Conservation (phyloP, 108 stramenopile species). For the Skeletonema marinoi region DNA sequence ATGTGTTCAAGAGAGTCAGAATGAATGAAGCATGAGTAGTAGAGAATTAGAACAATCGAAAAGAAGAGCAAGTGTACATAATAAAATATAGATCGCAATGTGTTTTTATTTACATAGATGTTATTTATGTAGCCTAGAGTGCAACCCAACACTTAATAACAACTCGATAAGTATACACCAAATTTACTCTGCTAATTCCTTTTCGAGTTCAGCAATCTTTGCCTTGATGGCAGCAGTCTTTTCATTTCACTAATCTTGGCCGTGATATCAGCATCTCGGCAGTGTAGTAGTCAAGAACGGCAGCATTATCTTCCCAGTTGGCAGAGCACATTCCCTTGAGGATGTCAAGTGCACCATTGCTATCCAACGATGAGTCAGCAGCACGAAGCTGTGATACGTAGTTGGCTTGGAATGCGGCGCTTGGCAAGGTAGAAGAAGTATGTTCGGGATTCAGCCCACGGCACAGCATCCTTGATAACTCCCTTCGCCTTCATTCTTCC, state of each 20-base stretch:
- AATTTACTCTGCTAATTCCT: conserved; percentile 47
- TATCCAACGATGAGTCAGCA: conserved; percentile 56
- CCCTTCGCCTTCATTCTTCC: conserved; percentile 99
- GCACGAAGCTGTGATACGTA: conserved; percentile 63
- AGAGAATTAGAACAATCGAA: background rate
- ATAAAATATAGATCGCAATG: background rate
- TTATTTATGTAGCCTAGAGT: conserved; percentile 4
- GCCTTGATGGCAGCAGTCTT: conserved; percentile 64
- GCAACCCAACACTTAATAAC: background rate
- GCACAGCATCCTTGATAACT: conserved; percentile 89
- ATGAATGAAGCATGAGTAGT: background rate
- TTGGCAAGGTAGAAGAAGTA: conserved; percentile 96
- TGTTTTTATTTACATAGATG: conserved; percentile 1
- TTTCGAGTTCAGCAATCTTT: conserved; percentile 80
- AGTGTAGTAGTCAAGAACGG: conserved; percentile 71
- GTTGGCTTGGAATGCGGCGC: conserved; percentile 93
- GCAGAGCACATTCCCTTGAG: conserved; percentile 63
- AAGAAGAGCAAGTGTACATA: too few relatives aligned
- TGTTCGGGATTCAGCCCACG: conserved; percentile 90
- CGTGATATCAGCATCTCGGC: conserved; percentile 51
- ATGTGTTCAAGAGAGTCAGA: background rate
- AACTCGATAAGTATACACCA: background rate
- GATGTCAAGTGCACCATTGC: conserved; percentile 53
- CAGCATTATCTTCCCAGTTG: conserved; percentile 81
- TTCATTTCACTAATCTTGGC: conserved; percentile 69